A percentile compares a stretch with the other conserved stretches of the same genome.
phyloP scores from a whole-genome alignment of 257 asterid genomes.

The Leonotis leonurus region DNA sequence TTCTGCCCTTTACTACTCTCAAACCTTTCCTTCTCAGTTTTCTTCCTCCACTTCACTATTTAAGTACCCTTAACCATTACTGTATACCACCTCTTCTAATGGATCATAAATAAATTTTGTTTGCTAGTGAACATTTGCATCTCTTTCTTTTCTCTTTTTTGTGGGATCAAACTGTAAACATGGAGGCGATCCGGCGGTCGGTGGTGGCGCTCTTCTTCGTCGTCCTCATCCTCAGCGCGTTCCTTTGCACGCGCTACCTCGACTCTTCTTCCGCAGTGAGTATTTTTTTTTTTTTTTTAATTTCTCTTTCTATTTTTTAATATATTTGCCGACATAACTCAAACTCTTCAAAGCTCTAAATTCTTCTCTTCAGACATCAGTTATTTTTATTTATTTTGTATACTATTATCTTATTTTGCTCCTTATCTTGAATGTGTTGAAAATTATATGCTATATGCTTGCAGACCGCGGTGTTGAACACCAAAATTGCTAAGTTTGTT shows the following conservation, averaged over 20 bases:
- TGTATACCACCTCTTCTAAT: too few species aligned
- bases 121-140: too few species aligned
- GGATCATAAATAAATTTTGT: too few species aligned
- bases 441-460: too few species aligned
- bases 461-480: too few species aligned
- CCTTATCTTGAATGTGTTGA: background rate
- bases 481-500: too few species aligned
- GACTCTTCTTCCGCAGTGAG: constrained; percentile 54
- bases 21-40: too few species aligned
- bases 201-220: constrained; percentile 30
- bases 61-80: too few species aligned
- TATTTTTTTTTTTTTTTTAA: background rate
- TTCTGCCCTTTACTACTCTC: too few species aligned
- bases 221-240: constrained; percentile 55
- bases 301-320: background rate
- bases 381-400: background rate
- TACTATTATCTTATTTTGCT: background rate
- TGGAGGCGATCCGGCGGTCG: constrained; percentile 50
- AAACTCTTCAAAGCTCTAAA: constrained; percentile 19
- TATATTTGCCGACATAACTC: constrained; percentile 1
- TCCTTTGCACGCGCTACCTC: constrained; percentile 62
- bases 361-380: background rate
- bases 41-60: too few species aligned
- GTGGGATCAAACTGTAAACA: too few species aligned
- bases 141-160: too few species aligned